These are phyloP conservation scores for Elongisporangium undulatum DNA, from an alignment of 352 stramenopile species.

Conservation along the genomic window DNA sequence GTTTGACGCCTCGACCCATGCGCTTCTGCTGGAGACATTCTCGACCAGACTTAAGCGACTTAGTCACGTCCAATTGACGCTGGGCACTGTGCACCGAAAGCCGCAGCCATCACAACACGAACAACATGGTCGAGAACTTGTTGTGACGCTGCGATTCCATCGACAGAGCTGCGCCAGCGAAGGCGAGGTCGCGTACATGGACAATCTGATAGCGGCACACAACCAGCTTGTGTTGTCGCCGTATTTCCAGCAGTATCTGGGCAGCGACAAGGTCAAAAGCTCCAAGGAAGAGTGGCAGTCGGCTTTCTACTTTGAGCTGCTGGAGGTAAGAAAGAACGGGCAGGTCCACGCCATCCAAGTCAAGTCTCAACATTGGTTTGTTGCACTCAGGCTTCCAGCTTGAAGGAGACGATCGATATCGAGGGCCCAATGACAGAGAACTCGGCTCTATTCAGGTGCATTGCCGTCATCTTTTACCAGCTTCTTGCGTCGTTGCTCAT, in stretches of 20 bases:
- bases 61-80: conserved; percentile 7
- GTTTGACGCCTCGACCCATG: conserved; percentile 6
- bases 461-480: background rate
- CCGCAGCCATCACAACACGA: background rate
- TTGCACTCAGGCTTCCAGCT: conserved; percentile 2
- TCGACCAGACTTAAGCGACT: conserved; percentile 5
- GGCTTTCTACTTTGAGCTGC: conserved; percentile 10
- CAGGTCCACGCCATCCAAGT: background rate
- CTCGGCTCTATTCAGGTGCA: conserved; percentile 10
- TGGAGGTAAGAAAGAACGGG: conserved; percentile 4
- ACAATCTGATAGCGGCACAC: conserved; percentile 16
- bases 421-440: conserved; percentile 9
- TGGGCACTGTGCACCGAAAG: conserved; percentile 5
- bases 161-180: conserved; percentile 7
- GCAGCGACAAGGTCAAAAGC: conserved; percentile 7
- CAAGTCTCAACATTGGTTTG: background rate
- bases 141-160: conserved; percentile 9
- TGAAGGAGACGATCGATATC: conserved; percentile 8
- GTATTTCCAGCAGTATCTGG: conserved; percentile 16
- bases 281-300: conserved; percentile 6
- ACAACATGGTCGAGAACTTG: conserved; percentile 5
- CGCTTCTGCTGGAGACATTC: conserved; percentile 7
- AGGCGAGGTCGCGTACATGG: conserved; percentile 9
- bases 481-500: background rate
- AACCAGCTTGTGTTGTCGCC: conserved; percentile 12